Base-by-base conservation (phyloP, 164 flowering plant species). In the Chimonanthus praecox region DNA sequence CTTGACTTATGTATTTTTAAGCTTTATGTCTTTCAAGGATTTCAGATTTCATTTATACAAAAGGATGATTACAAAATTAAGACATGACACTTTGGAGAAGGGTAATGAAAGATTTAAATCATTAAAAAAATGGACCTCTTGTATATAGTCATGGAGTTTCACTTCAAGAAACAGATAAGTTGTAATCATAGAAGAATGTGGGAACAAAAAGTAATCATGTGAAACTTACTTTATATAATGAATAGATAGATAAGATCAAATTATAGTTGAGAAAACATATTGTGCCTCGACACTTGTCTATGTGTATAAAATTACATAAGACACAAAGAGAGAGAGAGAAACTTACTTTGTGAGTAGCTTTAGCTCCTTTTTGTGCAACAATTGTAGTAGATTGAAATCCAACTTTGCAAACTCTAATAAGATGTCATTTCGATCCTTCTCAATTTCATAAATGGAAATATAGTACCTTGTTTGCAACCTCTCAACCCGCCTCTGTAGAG, bases 341-440 rank as follows among this genome's bases (percentile, higher is more conserved):
- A 72, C 78, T 64, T 71, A 79, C 82, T 46, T 63, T 47, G 76
- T 5, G 33, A 80, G 6, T 0, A 63, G 58, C 3, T 65, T 15
- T 1, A 82, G 61, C 62, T 83, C 85, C 4, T 71, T 62, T 15
- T 58, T 74, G 69, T 83, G 79, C 54, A 76, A 10, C 7, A 60
- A 2, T 46, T 83, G 84, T 5, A 80, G 5, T 4, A 70, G 7
- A 68, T 82, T 68, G 63, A 77, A 71, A 68, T 70, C 67, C 9
- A 68, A 50, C 64, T 68, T 71, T 18, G 78, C 67, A 43, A 74
- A 65, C 49, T 74, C 72, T 45, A 67, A 6, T 18, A 80, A 6
- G 7, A 43, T 3, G 44, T 73, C 48, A 49, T 64, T 71, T 9
- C 20, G 69, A 20, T 62, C 64, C 60, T n/a, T 49, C 6, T 74